Base-by-base conservation (phyloP, 106 monocot species). In the Dendrobium officinale region DNA sequence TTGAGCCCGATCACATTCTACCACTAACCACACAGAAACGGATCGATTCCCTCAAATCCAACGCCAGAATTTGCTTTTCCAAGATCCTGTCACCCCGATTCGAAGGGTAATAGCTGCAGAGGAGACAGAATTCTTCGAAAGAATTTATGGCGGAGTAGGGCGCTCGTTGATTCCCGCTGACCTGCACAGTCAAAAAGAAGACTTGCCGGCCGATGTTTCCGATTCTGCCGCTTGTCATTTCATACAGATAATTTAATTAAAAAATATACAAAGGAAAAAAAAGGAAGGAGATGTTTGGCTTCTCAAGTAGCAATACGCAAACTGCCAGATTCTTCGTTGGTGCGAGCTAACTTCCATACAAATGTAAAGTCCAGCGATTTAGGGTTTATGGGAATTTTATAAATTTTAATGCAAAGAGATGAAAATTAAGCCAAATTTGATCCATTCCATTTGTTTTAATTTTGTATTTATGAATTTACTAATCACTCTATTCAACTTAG, bases 1-100 rank as follows among this genome's bases (percentile, higher is more conserved):
- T 73, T 2, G 4, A 75, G 48, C 75, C 47, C 75, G 48, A 48
- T 75, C 45, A 76, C 76, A 47, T 76, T 76, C 76, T 42, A 4
- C 45, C 76, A 11, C 24, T 10, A 31, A 31, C 27, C 27, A 5
- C 48, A 15, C n/a, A 9, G 26, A 49, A 49, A 76, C 17, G 19
- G 4, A 37, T 49, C 49, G 24, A 45, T 76, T 22, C 2, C 45
- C 4, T 11, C 42, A 19, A 43, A 48, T 76, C 27, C 48, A 70
- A 70, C 16, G 33, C 70, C 70, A 9, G 4, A 33, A 37, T 70
- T 70, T 70, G 27, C 24, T 26, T 10, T 8, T 67, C 5, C 26
- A 1, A 67, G 67, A 22, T 67, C 27, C 26, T 67, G 6, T 67
- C 67, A 8, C 26, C 67, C 9, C 6, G 75, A 75, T 44, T 43